Evolutionary conservation across 768 basidiomycete species (phyloP).

Genomic region (Leucosporidium scottii): DNA sequence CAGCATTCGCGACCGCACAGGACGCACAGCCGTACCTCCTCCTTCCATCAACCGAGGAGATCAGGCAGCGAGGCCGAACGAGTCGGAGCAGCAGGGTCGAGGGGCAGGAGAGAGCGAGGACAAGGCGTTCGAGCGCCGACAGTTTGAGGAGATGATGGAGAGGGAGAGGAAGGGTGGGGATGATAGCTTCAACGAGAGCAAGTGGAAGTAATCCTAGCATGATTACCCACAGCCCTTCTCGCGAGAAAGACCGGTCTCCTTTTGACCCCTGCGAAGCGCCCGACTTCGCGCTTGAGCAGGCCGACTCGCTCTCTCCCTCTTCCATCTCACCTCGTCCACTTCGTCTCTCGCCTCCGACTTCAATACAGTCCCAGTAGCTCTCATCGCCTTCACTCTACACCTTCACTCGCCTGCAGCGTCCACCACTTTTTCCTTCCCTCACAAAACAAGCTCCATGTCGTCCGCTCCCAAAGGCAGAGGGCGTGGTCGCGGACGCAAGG

Average conservation of each 20-base stretch:
- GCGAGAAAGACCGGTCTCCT: background rate
- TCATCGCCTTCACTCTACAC: background rate
- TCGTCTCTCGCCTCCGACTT: background rate
- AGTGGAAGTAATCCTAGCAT: background rate
- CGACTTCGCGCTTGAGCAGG: background rate
- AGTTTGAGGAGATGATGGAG: conserved; percentile 4
- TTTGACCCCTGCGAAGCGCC: background rate
- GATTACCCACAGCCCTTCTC: background rate
- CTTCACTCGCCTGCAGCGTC: too few relatives aligned
- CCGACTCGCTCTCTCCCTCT: background rate
- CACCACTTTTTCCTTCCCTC: background rate
- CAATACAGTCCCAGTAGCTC: background rate
- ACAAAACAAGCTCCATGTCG: conserved; percentile 5
- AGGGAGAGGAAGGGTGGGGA: background rate
- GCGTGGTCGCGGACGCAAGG: conserved; percentile 13
- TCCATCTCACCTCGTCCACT: background rate
- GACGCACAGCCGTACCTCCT: background rate
- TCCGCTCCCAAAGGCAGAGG: conserved; percentile 20
- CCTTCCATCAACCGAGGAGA: background rate
- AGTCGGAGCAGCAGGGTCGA: background rate
- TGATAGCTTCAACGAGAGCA: background rate
- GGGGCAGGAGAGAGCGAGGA: background rate
- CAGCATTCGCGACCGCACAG: background rate
- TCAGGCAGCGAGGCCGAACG: background rate
- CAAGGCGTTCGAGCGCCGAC: background rate